Conservation (phyloP, 805 yeast genomes). For the Monosporozyma yasuniensis region DNA sequence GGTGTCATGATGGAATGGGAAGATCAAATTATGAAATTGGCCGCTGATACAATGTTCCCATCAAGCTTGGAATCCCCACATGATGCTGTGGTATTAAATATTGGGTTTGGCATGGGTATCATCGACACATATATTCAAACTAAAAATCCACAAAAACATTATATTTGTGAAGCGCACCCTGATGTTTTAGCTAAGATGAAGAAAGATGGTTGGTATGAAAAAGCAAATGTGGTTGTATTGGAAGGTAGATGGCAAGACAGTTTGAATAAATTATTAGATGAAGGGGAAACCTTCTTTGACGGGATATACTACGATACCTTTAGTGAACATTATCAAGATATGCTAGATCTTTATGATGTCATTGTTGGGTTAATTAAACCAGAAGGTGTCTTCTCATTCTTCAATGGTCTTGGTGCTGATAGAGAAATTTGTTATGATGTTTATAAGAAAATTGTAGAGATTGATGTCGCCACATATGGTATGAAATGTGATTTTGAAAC, state of each 20-base stretch:
- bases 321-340: conserved; percentile 83
- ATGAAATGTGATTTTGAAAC: conserved; percentile 46
- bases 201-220: conserved; percentile 75
- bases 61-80: conserved; percentile 25
- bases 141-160: conserved; percentile 43
- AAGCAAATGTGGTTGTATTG: conserved; percentile 58
- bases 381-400: conserved; percentile 78
- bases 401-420: conserved; percentile 85
- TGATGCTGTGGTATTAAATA: conserved; percentile 54
- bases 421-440: conserved; percentile 71
- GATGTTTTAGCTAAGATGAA: conserved; percentile 66
- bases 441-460: conserved; percentile 69
- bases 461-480: conserved; percentile 76
- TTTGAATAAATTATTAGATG: conserved; percentile 51
- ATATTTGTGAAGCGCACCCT: conserved; percentile 92
- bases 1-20: conserved; percentile 99
- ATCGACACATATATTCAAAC: conserved; percentile 71
- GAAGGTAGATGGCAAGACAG: conserved; percentile 93
- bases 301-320: conserved; percentile 93
- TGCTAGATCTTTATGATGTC: conserved; percentile 75
- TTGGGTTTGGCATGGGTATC: conserved; percentile 97
- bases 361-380: conserved; percentile 78
- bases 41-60: conserved; percentile 65
- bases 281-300: conserved; percentile 61
- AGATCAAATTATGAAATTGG: conserved; percentile 65